phyloP scores from a whole-genome alignment of 441 rosid species.

The Manihot esculenta region DNA sequence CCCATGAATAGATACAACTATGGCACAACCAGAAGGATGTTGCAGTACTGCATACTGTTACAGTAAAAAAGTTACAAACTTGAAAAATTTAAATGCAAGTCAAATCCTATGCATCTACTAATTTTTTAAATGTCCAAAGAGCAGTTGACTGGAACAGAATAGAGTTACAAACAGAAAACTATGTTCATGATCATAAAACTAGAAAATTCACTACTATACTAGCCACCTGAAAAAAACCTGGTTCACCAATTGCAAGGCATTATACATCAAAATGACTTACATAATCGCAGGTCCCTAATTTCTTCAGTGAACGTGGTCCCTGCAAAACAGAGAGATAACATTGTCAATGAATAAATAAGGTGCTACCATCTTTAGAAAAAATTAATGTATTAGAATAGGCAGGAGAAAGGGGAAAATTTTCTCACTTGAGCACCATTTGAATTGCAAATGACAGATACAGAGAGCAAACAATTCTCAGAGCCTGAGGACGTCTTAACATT shows the following conservation, averaged over 20 bases:
- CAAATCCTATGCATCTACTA: conserved; percentile 13
- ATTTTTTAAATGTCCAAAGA: not conserved
- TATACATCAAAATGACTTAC: conserved; percentile 44
- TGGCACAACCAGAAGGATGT: conserved; percentile 95
- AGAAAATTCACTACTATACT: not conserved
- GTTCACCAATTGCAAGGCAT: not conserved
- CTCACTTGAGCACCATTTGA: conserved; percentile 61
- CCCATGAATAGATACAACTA: conserved; percentile 49
- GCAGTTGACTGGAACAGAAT: not conserved
- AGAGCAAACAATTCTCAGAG: conserved; percentile 65
- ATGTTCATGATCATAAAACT: not conserved
- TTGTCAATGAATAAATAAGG: conserved; percentile 19
- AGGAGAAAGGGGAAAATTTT: conserved; percentile 7
- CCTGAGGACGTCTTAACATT: conserved; percentile 14
- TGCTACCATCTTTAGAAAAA: conserved; percentile 21
- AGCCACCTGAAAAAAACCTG: too few relatives aligned
- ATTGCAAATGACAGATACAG: conserved; percentile 78
- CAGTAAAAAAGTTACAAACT: conserved; percentile 15
- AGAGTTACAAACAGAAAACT: not conserved
- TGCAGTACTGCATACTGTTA: conserved; percentile 64
- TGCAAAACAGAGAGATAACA: conserved; percentile 34
- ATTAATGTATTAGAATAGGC: conserved; percentile 4
- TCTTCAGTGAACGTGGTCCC: conserved; percentile 69
- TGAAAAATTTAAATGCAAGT: conserved; percentile 14
- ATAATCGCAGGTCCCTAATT: conserved; percentile 61